Percentiles rank a stretch among this genome's conserved stretches.
Conservation (phyloP, 78 protist species). For the Trichosphaerium sp. region DNA sequence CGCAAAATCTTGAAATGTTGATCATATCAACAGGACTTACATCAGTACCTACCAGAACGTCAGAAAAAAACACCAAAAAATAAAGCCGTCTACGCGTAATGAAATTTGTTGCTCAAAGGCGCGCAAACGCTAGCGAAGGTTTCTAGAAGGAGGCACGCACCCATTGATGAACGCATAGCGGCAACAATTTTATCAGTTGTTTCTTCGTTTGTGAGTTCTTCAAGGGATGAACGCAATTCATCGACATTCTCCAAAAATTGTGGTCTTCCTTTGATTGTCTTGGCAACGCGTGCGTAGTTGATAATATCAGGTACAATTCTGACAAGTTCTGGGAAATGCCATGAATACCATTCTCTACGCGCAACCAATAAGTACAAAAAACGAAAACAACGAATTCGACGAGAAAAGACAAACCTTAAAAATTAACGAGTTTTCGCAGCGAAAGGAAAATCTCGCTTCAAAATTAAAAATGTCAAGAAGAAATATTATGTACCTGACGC, state of each 20-base stretch:
- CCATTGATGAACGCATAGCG: no score
- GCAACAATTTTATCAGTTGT: no score
- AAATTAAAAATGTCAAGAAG: not conserved
- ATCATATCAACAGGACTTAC: conserved; percentile 73
- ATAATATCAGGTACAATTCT: conserved; percentile 78
- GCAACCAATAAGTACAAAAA: not conserved
- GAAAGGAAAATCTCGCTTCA: not conserved
- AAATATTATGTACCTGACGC: conserved; percentile 32
- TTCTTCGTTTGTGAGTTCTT: no score
- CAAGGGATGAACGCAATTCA: no score
- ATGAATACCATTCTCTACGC: conserved; percentile 95
- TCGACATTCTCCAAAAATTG: not conserved
- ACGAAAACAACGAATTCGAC: not conserved
- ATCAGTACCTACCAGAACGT: no score
- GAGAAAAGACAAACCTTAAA: not conserved
- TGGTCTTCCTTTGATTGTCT: conserved; percentile 15
- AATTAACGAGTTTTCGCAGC: no score
- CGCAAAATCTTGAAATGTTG: conserved; percentile 69
- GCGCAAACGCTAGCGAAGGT: no score
- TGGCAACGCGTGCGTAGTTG: conserved; percentile 55
- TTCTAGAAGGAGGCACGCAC: no score
- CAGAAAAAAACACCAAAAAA: no score
- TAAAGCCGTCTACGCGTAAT: no score
- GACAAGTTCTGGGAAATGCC: conserved; percentile 99
- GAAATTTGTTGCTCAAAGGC: no score